Evolutionary conservation across 2,329 filamentous ascomycete genomes (phyloP).

Genomic region (Penicillium sp.): DNA sequence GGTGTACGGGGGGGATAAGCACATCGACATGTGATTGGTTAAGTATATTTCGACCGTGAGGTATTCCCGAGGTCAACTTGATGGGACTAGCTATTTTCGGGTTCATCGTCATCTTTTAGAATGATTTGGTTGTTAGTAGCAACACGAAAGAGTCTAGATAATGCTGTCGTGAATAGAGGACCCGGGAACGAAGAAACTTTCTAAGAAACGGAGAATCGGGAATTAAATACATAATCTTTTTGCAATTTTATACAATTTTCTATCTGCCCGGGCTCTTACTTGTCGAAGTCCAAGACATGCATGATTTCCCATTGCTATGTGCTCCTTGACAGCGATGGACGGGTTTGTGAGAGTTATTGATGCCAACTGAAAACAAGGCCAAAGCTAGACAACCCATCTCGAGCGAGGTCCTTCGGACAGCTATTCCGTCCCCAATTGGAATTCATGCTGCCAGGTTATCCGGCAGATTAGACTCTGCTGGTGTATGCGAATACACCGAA

Average conservation of each 20-base stretch:
- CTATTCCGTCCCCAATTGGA: background rate
- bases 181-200: too few relatives aligned
- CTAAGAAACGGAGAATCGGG: too few relatives aligned
- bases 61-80: too few relatives aligned
- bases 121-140: too few relatives aligned
- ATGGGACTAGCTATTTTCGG: too few relatives aligned
- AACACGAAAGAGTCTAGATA: too few relatives aligned
- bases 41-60: too few relatives aligned
- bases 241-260: background rate
- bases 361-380: background rate
- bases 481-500: too few relatives aligned
- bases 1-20: too few relatives aligned
- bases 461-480: background rate
- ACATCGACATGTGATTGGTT: too few relatives aligned
- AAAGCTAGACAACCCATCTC: background rate
- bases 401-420: background rate
- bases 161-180: too few relatives aligned
- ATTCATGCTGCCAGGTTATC: background rate
- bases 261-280: background rate
- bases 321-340: background rate
- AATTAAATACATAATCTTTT: background rate
- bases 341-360: background rate
- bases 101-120: too few relatives aligned
- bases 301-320: background rate
- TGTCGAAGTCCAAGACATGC: background rate